phyloP scores from a whole-genome alignment of 768 basidiomycete genomes.

The Lactifluus volemus region DNA sequence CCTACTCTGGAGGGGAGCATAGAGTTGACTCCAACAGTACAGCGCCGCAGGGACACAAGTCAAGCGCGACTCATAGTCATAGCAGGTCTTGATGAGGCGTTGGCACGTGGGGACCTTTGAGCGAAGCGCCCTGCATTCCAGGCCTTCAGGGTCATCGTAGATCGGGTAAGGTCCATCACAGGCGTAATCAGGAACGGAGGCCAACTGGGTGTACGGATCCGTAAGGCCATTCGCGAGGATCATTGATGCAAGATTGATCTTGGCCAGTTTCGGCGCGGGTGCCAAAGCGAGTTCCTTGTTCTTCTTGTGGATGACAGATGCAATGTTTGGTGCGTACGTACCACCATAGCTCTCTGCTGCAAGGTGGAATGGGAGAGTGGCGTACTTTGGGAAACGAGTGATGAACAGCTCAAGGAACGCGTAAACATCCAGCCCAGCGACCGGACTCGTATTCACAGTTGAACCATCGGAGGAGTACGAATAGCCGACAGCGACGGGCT shows the following conservation, averaged over 20 bases:
- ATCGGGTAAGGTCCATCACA: slow-evolving; percentile 80
- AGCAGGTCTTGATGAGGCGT: slow-evolving; percentile 43
- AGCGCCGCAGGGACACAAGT: slow-evolving; percentile 51
- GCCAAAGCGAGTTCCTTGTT: slow-evolving; percentile 50
- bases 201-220: slow-evolving; percentile 76
- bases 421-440: slow-evolving; percentile 85
- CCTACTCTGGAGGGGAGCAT: slow-evolving; percentile 62
- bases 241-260: slow-evolving; percentile 75
- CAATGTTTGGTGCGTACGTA: slow-evolving; percentile 79
- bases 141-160: slow-evolving; percentile 48
- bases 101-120: slow-evolving; percentile 45
- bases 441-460: slow-evolving; percentile 69
- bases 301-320: slow-evolving; percentile 68
- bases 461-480: slow-evolving; percentile 75
- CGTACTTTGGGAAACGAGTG: slow-evolving; percentile 65
- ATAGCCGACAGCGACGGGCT: slow-evolving; percentile 86
- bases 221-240: slow-evolving; percentile 86
- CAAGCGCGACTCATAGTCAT: slow-evolving; percentile 34
- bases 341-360: slow-evolving; percentile 73
- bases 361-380: slow-evolving; percentile 62
- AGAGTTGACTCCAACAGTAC: slow-evolving; percentile 74
- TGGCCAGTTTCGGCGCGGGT: slow-evolving; percentile 42
- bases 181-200: slow-evolving; percentile 70
- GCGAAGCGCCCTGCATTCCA: slow-evolving; percentile 37
- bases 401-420: slow-evolving; percentile 79